Conservation (phyloP, 345 rosid genomes). For the Mallotus nudiflorus region DNA sequence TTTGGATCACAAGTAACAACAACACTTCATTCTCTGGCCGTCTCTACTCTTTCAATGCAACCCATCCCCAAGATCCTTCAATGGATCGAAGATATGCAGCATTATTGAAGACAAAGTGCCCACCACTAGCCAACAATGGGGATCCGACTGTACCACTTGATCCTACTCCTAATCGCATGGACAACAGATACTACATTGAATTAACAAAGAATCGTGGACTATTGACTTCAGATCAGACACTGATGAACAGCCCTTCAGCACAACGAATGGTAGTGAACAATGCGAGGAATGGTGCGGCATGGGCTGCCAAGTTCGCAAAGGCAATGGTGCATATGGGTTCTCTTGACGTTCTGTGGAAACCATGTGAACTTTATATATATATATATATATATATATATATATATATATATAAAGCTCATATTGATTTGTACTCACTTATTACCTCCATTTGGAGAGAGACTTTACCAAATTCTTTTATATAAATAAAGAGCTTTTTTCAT, state of each 20-base stretch:
- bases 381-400: too few relatives aligned
- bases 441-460: too few relatives aligned
- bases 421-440: too few relatives aligned
- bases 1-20: too few relatives aligned
- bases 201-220: conserved; percentile 33
- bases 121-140: neutral
- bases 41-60: conserved; percentile 38
- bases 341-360: conserved; percentile 30
- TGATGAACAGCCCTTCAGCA: conserved; percentile 31
- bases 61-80: conserved; percentile 43
- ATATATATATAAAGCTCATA: too few relatives aligned
- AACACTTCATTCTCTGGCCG: conserved; percentile 40
- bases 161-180: conserved; percentile 31
- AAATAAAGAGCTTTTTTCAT: too few relatives aligned
- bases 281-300: conserved; percentile 22
- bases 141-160: conserved; percentile 33
- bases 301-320: conserved; percentile 36
- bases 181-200: conserved; percentile 42
- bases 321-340: conserved; percentile 49
- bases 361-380: too few relatives aligned
- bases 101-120: conserved; percentile 44
- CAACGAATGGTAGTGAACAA: conserved; percentile 26
- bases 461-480: too few relatives aligned
- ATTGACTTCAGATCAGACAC: conserved; percentile 42
- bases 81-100: conserved; percentile 31